Base-by-base conservation (phyloP, 805 yeast species). In the Candida qinlingensis region DNA sequence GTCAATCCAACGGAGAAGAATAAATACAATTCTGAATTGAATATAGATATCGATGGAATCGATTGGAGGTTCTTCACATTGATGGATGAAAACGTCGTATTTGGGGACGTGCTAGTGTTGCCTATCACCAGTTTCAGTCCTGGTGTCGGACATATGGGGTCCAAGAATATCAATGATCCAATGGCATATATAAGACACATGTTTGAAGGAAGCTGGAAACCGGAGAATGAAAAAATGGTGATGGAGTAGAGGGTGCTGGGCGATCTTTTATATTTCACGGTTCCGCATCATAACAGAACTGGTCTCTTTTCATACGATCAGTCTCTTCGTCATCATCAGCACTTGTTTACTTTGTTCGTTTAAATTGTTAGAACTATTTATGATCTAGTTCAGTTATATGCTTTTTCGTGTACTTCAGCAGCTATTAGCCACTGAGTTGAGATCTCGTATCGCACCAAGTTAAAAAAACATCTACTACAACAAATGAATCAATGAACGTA, bases 41-140 rank as follows among this genome's bases (percentile, higher is more conserved):
- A 55, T 60, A 19, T 53, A 48, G 4, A 46, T 47, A 25, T 67
- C 59, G 50, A 57, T 54, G 60, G 56, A 51, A 75, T 85, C 31
- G 75, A 79, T 53, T 79, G 90, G 90, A 69, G 73, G 54, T 61
- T 73, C n/a, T 82, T 86, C 65, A 81, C 87, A 6, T 74, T 80
- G 1, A 68, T 85, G 70, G 61, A 66, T 37, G 64, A 68, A 35
- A 86, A 90, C 1, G 69, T 75, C 9, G 66, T 77, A 6, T 54
- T 83, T 4, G 87, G 85, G 53, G 94, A 87, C 63, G 80, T 87
- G 7, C 62, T 87, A 63, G 73, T 87, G 1, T 68, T 86, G 47
- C 95, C 95, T 34, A 83, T 83, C 49, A 83, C 88, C 0, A 69
- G 81, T 12, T 83, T 83, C 58, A 74, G 81, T 53, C 88, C 89